A percentile compares a stretch with the other conserved stretches of the same genome.
Conservation (phyloP, 306 rosid genomes). For the Spatholobus suberectus region DNA sequence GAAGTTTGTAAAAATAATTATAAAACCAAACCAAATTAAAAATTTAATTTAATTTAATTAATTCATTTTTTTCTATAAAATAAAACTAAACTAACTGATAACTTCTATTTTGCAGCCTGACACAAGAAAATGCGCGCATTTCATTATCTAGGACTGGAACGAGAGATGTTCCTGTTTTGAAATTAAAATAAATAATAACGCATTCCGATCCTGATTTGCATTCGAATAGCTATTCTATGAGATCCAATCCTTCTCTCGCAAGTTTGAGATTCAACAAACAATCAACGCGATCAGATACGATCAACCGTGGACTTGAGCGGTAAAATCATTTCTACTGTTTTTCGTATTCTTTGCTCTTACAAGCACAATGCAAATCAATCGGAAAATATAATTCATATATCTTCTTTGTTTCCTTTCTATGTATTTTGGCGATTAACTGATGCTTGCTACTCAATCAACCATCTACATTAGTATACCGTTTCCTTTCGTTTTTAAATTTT, state of each 20-base stretch:
- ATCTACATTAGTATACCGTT: background rate
- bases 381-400: background rate
- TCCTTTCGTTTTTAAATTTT: background rate
- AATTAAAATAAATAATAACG: no score
- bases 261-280: background rate
- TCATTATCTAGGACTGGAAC: no score
- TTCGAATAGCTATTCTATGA: no score
- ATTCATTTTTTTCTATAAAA: background rate
- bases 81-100: background rate
- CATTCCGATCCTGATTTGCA: background rate
- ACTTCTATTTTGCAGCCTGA: no score
- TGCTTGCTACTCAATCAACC: slow-evolving; percentile 13
- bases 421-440: background rate
- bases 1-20: background rate
- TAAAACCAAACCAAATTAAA: background rate
- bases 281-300: background rate
- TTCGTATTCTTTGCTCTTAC: background rate
- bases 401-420: background rate
- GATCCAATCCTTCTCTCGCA: no score
- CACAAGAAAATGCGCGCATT: slow-evolving; percentile 34
- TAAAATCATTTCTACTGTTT: background rate
- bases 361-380: slow-evolving; percentile 14
- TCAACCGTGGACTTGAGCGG: background rate
- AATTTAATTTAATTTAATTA: background rate
- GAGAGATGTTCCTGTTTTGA: no score